Evolutionary conservation across 2,329 filamentous ascomycete species (phyloP).

Genomic region (Thermoascus crustaceus): DNA sequence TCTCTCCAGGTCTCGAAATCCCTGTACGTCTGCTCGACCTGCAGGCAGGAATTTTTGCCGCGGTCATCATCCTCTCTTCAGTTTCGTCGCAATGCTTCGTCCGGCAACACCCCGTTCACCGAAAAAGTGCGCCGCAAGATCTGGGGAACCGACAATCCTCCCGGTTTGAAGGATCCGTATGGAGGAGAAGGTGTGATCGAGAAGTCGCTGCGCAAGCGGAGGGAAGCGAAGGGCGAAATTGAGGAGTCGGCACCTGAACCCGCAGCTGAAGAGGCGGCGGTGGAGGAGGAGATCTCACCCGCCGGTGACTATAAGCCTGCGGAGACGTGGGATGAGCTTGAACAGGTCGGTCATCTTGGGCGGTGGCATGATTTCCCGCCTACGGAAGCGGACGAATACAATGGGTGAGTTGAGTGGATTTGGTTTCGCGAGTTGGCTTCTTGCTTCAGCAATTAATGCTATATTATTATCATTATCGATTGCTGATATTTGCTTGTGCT

Average conservation of each 20-base stretch:
- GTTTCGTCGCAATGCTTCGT: slow-evolving; percentile 28
- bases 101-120: slow-evolving; percentile 29
- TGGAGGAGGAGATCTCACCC: slow-evolving; percentile 5
- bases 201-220: slow-evolving; percentile 16
- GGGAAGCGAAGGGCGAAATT: slow-evolving; percentile 11
- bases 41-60: slow-evolving; percentile 29
- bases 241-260: slow-evolving; percentile 6
- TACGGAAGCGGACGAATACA: slow-evolving; percentile 31
- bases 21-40: slow-evolving; percentile 34
- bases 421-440: neutral
- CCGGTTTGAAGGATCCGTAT: slow-evolving; percentile 43
- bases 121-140: slow-evolving; percentile 41
- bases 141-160: slow-evolving; percentile 44
- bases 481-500: slow-evolving; percentile 1
- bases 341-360: slow-evolving; percentile 45
- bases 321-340: slow-evolving; percentile 45
- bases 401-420: slow-evolving; percentile 28
- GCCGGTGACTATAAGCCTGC: slow-evolving; percentile 38
- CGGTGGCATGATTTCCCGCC: slow-evolving; percentile 32
- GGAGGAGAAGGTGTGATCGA: slow-evolving; percentile 30
- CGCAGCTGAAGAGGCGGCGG: too few species aligned
- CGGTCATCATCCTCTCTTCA: slow-evolving; percentile 23
- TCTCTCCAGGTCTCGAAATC: slow-evolving; percentile 18
- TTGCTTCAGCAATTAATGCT: neutral
- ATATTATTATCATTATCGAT: neutral